Percentiles rank a stretch among this genome's conserved stretches.
Conservation (phyloP, 2,329 filamentous ascomycete genomes). For the Aspergillus sclerotialis region DNA sequence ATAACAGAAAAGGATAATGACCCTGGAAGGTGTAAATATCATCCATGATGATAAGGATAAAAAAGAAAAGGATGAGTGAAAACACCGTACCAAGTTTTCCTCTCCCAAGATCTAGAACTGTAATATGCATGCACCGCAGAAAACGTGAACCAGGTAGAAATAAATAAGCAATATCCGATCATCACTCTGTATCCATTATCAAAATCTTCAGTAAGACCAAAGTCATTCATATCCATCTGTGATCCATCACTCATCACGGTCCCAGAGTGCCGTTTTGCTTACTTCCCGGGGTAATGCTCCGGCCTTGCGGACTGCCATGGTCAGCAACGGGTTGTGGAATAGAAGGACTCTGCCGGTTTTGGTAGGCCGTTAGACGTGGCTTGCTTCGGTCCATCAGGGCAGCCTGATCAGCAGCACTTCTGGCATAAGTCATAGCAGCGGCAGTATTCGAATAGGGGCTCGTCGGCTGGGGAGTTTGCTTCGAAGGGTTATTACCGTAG, state of each 20-base stretch:
- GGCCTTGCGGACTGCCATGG: conserved; percentile 23
- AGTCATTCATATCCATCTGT: neutral
- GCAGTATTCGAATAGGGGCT: conserved; percentile 28
- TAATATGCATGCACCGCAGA: too few relatives aligned
- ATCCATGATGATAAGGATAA: neutral
- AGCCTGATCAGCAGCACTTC: conserved; percentile 35
- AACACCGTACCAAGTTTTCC: conserved; percentile 3
- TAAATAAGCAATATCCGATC: neutral
- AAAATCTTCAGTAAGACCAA: neutral
- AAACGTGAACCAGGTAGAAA: neutral
- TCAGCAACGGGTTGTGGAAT: conserved; percentile 27
- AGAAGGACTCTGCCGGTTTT: conserved; percentile 23
- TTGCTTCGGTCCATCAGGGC: conserved; percentile 32
- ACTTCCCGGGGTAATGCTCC: conserved; percentile 27
- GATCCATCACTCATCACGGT: conserved; percentile 13
- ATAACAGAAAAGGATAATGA: neutral
- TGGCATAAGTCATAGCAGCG: conserved; percentile 28
- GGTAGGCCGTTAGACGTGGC: conserved; percentile 27
- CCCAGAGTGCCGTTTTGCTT: conserved; percentile 26
- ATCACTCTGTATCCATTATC: conserved; percentile 1
- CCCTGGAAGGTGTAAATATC: neutral
- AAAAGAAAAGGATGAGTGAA: conserved; percentile 1
- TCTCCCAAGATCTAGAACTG: conserved; percentile 2
- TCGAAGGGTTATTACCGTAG: conserved; percentile 22
- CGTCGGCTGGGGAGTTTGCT: conserved; percentile 23